Percentiles rank a stretch among this genome's conserved stretches.
These are phyloP conservation scores for Cutaneotrichosporon arboriforme DNA, from an alignment of 1,284 basidiomycete species.

Conservation along the genomic window DNA sequence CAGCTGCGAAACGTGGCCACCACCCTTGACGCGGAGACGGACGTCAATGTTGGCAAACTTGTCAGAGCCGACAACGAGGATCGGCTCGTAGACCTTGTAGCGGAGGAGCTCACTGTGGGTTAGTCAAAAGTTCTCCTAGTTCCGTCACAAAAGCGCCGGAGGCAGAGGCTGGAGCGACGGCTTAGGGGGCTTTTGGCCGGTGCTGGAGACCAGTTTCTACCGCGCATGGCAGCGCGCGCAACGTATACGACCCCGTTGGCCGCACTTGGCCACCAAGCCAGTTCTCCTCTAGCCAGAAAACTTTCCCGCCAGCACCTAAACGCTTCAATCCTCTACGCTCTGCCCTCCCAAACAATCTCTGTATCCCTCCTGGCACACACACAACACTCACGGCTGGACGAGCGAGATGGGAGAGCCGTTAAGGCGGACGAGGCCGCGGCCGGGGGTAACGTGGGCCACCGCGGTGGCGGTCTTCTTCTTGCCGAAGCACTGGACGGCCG, in stretches of 20 bases:
- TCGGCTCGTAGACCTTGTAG: conserved; percentile 96
- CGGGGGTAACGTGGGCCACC: conserved; percentile 92
- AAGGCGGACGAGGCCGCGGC: conserved; percentile 94
- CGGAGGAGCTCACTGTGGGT: conserved; percentile 70
- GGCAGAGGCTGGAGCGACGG: no score
- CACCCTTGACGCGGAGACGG: conserved; percentile 96
- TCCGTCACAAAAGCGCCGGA: no score
- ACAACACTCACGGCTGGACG: conserved; percentile 62
- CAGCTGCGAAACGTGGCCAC: conserved; percentile 98
- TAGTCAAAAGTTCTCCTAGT: no score
- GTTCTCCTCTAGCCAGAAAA: neutral
- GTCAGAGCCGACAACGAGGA: conserved; percentile 83
- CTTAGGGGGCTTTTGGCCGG: no score
- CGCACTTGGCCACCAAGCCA: neutral
- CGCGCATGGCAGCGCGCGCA: no score
- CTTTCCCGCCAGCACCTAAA: neutral
- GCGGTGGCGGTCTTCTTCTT: conserved; percentile 99
- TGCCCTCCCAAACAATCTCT: neutral
- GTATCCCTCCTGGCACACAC: neutral
- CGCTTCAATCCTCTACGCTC: neutral
- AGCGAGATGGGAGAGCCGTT: conserved; percentile 96
- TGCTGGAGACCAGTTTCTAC: no score
- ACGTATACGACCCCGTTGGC: no score
- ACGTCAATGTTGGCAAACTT: conserved; percentile 83
- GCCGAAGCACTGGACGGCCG: conserved; percentile 88